Percentiles rank a stretch among this genome's conserved stretches.
Evolutionary conservation across 371 early-diverging fungal species (phyloP).

Genomic region (Dinochytrium kinnereticum): DNA sequence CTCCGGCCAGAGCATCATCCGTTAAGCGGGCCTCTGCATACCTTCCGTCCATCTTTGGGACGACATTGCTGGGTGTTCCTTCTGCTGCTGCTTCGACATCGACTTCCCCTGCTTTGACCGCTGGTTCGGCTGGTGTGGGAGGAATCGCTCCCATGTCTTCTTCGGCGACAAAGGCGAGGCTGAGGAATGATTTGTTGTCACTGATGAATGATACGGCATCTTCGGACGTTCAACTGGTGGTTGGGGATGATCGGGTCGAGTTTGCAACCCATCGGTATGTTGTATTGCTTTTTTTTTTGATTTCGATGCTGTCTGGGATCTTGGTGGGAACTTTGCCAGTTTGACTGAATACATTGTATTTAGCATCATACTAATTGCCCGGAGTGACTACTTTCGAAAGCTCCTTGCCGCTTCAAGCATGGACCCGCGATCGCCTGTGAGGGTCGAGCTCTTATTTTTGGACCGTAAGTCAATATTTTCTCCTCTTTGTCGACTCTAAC

Average conservation of each 20-base stretch:
- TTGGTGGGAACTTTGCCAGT: too few species aligned
- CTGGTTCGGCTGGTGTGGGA: neutral
- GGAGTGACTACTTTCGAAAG: conserved; percentile 15
- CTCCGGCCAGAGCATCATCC: neutral
- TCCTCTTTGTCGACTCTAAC: neutral
- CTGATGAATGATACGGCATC: conserved; percentile 3
- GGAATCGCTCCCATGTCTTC: too few species aligned
- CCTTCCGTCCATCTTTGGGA: neutral
- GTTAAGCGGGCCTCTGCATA: neutral
- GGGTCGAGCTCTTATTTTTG: conserved; percentile 11
- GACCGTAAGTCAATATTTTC: conserved; percentile 24
- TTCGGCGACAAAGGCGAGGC: conserved; percentile 1
- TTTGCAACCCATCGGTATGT: conserved; percentile 28
- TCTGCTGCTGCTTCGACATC: too few species aligned
- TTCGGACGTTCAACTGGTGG: conserved; percentile 21
- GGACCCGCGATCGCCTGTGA: neutral
- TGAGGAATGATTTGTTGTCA: conserved; percentile 23
- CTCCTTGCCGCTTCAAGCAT: neutral
- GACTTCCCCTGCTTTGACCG: neutral
- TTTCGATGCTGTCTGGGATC: conserved; percentile 7
- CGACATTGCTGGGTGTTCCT: neutral
- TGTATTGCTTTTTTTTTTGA: neutral
- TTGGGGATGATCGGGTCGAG: conserved; percentile 30
- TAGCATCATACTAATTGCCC: neutral
- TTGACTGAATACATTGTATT: neutral